A percentile compares a stretch with the other conserved stretches of the same genome.
phyloP scores from a whole-genome alignment of 2,329 filamentous ascomycete species.

The Emergomyces pasteurianus region DNA sequence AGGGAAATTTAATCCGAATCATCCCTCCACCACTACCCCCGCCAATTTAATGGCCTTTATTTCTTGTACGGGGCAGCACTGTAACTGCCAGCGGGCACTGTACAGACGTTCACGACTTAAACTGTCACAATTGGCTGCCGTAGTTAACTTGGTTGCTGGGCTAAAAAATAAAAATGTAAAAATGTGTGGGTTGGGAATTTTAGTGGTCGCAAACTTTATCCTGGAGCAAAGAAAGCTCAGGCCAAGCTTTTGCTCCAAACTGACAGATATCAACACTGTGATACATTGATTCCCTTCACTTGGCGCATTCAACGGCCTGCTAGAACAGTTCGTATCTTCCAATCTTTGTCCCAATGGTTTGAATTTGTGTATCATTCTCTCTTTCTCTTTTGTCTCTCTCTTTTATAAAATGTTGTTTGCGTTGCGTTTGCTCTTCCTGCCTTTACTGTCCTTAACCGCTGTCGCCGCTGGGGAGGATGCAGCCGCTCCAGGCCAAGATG shows the following conservation, averaged over 20 bases:
- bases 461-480: neutral
- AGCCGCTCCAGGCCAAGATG: slow-evolving; percentile 19
- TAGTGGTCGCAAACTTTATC: neutral
- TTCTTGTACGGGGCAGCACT: too few species aligned
- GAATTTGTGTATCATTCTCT: neutral
- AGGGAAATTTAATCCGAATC: too few species aligned
- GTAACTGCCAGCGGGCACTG: too few species aligned
- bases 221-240: neutral
- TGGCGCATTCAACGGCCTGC: neutral
- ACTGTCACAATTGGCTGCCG: too few species aligned
- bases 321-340: neutral
- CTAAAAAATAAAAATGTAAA: too few species aligned
- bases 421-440: slow-evolving; percentile 5
- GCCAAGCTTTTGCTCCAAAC: neutral
- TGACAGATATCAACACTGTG: neutral
- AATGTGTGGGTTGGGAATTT: too few species aligned
- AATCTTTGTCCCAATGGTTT: neutral
- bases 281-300: neutral
- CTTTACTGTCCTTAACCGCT: slow-evolving; percentile 13
- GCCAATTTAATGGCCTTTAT: too few species aligned
- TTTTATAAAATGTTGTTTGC: neutral
- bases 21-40: too few species aligned
- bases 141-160: too few species aligned
- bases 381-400: too few species aligned
- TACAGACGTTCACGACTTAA: too few species aligned